These are phyloP conservation scores for Penicillium sp. DNA, from an alignment of 2,329 filamentous ascomycete species.

Conservation along the genomic window DNA sequence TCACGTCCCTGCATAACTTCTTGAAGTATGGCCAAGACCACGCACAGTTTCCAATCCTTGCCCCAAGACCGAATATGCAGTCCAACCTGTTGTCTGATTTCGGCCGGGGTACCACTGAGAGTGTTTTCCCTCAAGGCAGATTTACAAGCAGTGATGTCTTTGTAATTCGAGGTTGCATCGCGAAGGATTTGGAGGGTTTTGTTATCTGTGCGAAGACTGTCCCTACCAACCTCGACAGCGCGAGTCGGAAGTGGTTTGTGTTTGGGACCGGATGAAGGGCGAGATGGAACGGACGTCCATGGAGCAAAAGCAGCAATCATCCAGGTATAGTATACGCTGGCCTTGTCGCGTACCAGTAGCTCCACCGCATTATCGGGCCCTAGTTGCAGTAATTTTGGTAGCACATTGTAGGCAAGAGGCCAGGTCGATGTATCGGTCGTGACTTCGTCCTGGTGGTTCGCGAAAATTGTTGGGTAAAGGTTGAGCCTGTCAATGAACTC, in stretches of 20 bases:
- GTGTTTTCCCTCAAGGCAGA: slow-evolving; percentile 26
- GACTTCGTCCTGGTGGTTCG: slow-evolving; percentile 49
- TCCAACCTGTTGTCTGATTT: slow-evolving; percentile 40
- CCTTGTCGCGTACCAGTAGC: slow-evolving; percentile 61
- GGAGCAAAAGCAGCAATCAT: slow-evolving; percentile 72
- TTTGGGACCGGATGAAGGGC: slow-evolving; percentile 40
- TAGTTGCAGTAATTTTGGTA: slow-evolving; percentile 52
- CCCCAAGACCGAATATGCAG: slow-evolving; percentile 37
- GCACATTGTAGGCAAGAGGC: slow-evolving; percentile 63
- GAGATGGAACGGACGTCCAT: slow-evolving; percentile 59
- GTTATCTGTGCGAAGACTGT: slow-evolving; percentile 78
- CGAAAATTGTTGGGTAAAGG: slow-evolving; percentile 44
- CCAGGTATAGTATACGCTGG: slow-evolving; percentile 75
- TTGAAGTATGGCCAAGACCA: slow-evolving; percentile 42
- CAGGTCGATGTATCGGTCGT: slow-evolving; percentile 63
- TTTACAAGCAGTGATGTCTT: slow-evolving; percentile 66
- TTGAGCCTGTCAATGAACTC: slow-evolving; percentile 40
- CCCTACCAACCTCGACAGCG: slow-evolving; percentile 65
- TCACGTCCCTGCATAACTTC: slow-evolving; percentile 37
- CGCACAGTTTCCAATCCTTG: slow-evolving; percentile 42
- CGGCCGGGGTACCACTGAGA: slow-evolving; percentile 31
- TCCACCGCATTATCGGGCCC: slow-evolving; percentile 34
- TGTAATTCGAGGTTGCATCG: slow-evolving; percentile 62
- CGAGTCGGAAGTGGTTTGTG: slow-evolving; percentile 59
- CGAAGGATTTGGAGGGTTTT: slow-evolving; percentile 70